Base-by-base conservation (phyloP, 2,329 filamentous ascomycete species). In the Pleoardoris graminearum region DNA sequence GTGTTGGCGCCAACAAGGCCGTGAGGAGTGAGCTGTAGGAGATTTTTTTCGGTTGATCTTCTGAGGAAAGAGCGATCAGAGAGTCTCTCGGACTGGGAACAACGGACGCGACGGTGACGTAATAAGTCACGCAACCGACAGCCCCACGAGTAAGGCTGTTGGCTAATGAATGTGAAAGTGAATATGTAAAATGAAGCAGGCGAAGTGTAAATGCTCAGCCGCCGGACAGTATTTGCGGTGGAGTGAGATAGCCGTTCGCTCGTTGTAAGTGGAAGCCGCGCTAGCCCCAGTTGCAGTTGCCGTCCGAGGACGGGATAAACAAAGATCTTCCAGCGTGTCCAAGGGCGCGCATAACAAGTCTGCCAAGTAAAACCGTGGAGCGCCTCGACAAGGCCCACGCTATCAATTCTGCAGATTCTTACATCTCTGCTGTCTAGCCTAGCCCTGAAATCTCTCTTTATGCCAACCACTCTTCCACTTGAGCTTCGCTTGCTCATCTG, bases 401-500 rank as follows among this genome's bases (percentile, higher is more conserved):
- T 43, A 12, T 55, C 47, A 54, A 38, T 60, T 53, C 37, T 61
- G 60, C 43, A 58, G 58, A 11, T 32, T 55, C 44, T 65, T 69
- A 46, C 67, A 70, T 37, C 62, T 54, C 49, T 71, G 63, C 35
- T 66, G 61, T 7, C 57, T 58, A 7, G 65, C 63, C 66, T 65
- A 71, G 3, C 48, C 42, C 25, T 59, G 53, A 32, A 71, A 70
- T 27, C 54, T 59, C 2, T 61, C 60, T 43, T 67, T 70, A 32
- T 54, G 61, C 67, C 67, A 71, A 14, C 68, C 68, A 36, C 68
- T 71, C 50, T 54, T 63, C 67, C 66, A 70, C 7, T 39, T 60
- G 27, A 54, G 42, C 11, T 48, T 33, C 10, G 30, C 53, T 7
- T 38, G 43, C 33, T 58, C 53, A 1, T 55, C 16, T 19, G 59